phyloP scores from a whole-genome alignment of 2,329 filamentous ascomycete genomes.

The Lithohypha guttulata region DNA sequence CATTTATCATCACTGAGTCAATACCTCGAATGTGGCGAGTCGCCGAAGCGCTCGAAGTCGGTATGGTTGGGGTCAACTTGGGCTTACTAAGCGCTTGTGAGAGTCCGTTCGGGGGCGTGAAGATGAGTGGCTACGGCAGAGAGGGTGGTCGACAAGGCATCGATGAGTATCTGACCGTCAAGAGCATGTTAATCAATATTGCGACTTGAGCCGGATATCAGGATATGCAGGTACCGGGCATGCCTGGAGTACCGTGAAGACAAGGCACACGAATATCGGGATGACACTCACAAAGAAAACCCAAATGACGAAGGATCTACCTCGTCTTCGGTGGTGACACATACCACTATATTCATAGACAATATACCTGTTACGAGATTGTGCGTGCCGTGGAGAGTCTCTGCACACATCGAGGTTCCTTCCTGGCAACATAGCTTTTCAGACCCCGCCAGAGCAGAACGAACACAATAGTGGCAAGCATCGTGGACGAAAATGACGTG shows the following conservation, averaged over 20 bases:
- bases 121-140: conserved; percentile 37
- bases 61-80: conserved; percentile 62
- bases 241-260: no score
- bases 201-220: no score
- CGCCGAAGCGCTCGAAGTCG: conserved; percentile 62
- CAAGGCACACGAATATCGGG: no score
- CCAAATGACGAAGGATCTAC: no score
- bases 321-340: conserved; percentile 3
- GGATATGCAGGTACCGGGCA: neutral
- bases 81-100: conserved; percentile 47
- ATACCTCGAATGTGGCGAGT: conserved; percentile 41
- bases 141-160: conserved; percentile 41
- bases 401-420: conserved; percentile 10
- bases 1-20: conserved; percentile 37
- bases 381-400: conserved; percentile 15
- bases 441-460: conserved; percentile 14
- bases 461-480: conserved; percentile 14
- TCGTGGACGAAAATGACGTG: conserved; percentile 14
- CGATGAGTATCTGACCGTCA: conserved; percentile 15
- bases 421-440: conserved; percentile 12
- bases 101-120: conserved; percentile 26
- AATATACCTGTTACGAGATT: conserved; percentile 13
- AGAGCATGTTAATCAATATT: no score
- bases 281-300: no score
- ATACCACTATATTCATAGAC: conserved; percentile 12